A percentile compares a stretch with the other conserved stretches of the same genome.
phyloP scores from a whole-genome alignment of 2,329 filamentous ascomycete species.

The Fusarium secorum region DNA sequence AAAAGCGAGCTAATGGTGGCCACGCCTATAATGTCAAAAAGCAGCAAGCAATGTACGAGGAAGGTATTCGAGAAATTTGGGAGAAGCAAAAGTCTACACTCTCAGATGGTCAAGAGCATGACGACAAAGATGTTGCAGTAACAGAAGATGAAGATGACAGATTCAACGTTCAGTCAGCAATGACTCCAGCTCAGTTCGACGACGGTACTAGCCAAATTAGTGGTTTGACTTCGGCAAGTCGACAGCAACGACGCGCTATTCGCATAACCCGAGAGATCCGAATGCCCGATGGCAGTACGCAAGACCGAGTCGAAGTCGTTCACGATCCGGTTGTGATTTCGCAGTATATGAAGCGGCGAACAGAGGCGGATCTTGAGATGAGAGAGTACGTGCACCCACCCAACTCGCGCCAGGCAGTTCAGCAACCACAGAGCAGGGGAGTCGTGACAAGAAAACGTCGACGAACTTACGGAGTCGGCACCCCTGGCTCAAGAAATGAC shows the following conservation, averaged over 20 bases:
- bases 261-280: conserved; percentile 74
- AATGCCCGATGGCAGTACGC: conserved; percentile 57
- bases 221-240: conserved; percentile 70
- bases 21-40: conserved; percentile 98
- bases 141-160: conserved; percentile 70
- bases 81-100: conserved; percentile 83
- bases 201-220: conserved; percentile 84
- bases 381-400: conserved; percentile 68
- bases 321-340: conserved; percentile 87
- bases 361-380: conserved; percentile 73
- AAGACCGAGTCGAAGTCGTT: conserved; percentile 72
- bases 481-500: conserved; percentile 43
- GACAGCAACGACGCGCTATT: conserved; percentile 70
- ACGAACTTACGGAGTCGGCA: conserved; percentile 39
- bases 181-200: conserved; percentile 72
- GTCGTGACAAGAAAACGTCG: conserved; percentile 7
- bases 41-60: conserved; percentile 90
- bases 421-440: background rate
- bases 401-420: background rate
- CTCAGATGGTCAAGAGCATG: conserved; percentile 73
- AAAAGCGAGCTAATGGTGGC: conserved; percentile 87
- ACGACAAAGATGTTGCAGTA: conserved; percentile 66
- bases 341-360: conserved; percentile 83
- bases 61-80: conserved; percentile 93
- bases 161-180: conserved; percentile 76